Percentiles rank a stretch among this genome's conserved stretches.
Evolutionary conservation across 805 yeast species (phyloP).

Genomic region (Lachancea nothofagi): DNA sequence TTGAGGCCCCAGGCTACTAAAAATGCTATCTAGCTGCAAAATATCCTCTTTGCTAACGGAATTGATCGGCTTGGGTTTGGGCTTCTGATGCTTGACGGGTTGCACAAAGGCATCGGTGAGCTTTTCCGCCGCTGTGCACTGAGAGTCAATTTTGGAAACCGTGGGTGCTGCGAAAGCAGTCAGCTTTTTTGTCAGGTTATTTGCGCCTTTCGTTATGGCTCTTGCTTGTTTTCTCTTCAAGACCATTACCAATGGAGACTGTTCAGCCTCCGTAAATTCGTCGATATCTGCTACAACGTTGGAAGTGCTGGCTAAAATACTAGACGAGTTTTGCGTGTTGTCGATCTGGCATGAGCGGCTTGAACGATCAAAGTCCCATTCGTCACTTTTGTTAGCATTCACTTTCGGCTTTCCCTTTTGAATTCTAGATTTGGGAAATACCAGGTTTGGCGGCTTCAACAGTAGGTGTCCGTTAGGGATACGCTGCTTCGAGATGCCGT

Average conservation of each 20-base stretch:
- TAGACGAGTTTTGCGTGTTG: background rate
- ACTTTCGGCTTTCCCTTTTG: background rate
- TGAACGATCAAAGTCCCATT: conserved; percentile 6
- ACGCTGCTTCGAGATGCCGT: no score
- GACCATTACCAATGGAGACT: conserved; percentile 22
- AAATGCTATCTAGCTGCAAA: conserved; percentile 21
- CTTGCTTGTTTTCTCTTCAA: conserved; percentile 22
- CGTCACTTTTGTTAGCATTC: background rate
- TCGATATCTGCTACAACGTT: no score
- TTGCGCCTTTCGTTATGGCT: no score
- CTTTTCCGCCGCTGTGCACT: background rate
- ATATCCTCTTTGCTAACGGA: conserved; percentile 22
- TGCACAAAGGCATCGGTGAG: background rate
- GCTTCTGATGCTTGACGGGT: background rate
- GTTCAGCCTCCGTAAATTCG: conserved; percentile 12
- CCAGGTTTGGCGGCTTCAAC: conserved; percentile 4
- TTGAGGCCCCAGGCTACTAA: background rate
- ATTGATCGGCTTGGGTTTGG: background rate
- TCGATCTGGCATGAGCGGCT: background rate
- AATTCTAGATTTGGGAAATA: background rate
- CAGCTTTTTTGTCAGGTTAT: background rate
- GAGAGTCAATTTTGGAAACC: background rate
- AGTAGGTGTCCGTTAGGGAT: no score
- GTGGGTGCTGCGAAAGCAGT: background rate
- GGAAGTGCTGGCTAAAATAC: background rate